These are phyloP conservation scores for Volvox reticuliferus DNA, from an alignment of 139 green algal species.

Conservation along the genomic window DNA sequence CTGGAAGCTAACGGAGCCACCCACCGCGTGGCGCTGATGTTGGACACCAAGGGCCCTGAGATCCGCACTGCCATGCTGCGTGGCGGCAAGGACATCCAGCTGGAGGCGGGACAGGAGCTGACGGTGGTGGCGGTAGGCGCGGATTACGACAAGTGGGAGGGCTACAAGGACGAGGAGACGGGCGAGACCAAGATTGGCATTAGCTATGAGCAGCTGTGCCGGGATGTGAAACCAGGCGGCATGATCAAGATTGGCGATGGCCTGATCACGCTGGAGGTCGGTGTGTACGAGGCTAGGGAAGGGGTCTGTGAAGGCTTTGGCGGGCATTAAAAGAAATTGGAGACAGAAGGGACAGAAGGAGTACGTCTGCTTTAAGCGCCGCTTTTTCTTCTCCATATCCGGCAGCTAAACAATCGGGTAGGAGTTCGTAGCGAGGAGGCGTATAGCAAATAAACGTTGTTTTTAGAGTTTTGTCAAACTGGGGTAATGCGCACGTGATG, in stretches of 20 bases:
- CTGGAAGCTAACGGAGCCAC: neutral
- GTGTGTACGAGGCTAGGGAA: neutral
- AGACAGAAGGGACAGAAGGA: too few species aligned
- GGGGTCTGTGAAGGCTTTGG: too few species aligned
- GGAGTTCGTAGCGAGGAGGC: too few species aligned
- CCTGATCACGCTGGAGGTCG: conserved; percentile 66
- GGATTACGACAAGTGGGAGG: conserved; percentile 65
- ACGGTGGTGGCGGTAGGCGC: conserved; percentile 71
- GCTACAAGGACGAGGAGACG: conserved; percentile 57
- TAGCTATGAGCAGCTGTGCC: conserved; percentile 69
- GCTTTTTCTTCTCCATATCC: too few species aligned
- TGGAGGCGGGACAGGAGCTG: conserved; percentile 63
- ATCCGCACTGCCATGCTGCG: conserved; percentile 76
- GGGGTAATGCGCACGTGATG: too few species aligned
- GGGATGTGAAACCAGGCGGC: conserved; percentile 66
- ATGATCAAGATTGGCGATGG: conserved; percentile 78
- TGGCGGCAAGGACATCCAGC: conserved; percentile 59
- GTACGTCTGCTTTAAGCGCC: neutral
- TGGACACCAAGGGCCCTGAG: conserved; percentile 56
- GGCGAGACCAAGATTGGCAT: conserved; percentile 71
- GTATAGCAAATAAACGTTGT: too few species aligned
- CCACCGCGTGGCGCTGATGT: conserved; percentile 66
- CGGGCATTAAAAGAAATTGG: neutral
- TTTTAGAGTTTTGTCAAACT: too few species aligned
- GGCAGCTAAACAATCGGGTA: too few species aligned